phyloP scores from a whole-genome alignment of 768 basidiomycete species.

The Podaxis mareebaensis region DNA sequence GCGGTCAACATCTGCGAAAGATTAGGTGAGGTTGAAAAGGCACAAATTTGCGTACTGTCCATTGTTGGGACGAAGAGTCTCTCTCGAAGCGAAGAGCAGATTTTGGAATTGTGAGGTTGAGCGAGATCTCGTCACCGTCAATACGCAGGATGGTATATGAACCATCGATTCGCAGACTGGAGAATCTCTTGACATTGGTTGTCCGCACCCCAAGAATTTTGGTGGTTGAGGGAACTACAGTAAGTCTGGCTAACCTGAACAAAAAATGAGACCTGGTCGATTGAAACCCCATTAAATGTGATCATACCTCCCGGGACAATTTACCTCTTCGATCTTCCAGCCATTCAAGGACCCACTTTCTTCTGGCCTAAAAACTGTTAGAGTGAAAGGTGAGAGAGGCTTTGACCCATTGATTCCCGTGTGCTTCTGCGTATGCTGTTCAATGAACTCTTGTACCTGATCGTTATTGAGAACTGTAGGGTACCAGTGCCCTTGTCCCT shows the following conservation, averaged over 20 bases:
- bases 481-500: slow-evolving; percentile 72
- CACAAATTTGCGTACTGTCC: slow-evolving; percentile 9
- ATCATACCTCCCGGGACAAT: slow-evolving; percentile 68
- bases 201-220: slow-evolving; percentile 9
- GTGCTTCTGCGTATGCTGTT: not conserved
- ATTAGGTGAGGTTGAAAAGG: not conserved
- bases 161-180: slow-evolving; percentile 1
- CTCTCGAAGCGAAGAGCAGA: slow-evolving; percentile 1
- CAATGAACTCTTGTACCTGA: slow-evolving; percentile 56
- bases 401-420: not conserved
- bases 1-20: slow-evolving; percentile 10
- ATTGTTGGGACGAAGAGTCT: slow-evolving; percentile 4
- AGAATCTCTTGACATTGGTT: slow-evolving; percentile 19
- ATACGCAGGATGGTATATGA: not conserved
- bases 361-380: slow-evolving; percentile 69
- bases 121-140: not conserved
- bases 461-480: slow-evolving; percentile 54
- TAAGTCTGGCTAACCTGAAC: slow-evolving; percentile 39
- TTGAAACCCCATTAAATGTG: not conserved
- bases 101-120: not conserved
- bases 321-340: slow-evolving; percentile 60
- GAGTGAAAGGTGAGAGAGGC: slow-evolving; percentile 47
- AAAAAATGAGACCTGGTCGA: not conserved
- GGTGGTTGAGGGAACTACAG: slow-evolving; percentile 21
- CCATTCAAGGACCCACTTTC: slow-evolving; percentile 75